These are phyloP conservation scores for Lasiosphaeria miniovina DNA, from an alignment of 495 filamentous ascomycete genomes.

Conservation along the genomic window DNA sequence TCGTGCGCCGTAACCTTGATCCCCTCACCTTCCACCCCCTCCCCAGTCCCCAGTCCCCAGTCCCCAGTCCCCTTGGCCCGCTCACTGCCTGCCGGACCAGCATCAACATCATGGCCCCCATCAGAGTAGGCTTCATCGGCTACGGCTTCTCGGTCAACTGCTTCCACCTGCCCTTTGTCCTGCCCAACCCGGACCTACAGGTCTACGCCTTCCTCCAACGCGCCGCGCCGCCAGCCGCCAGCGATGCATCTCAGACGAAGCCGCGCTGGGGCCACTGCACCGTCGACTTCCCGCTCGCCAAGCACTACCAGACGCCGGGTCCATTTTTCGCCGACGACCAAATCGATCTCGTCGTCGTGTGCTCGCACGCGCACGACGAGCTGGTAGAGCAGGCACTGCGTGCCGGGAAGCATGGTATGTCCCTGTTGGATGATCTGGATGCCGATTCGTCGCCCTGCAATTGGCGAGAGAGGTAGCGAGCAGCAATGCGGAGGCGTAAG, in stretches of 20 bases:
- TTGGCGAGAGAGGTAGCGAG: too few relatives aligned
- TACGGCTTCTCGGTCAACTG: slow-evolving; percentile 64
- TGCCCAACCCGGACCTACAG: slow-evolving; percentile 57
- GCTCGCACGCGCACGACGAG: slow-evolving; percentile 60
- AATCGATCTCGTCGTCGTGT: slow-evolving; percentile 64
- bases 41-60: too few relatives aligned
- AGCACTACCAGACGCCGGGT: slow-evolving; percentile 46
- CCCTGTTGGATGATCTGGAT: too few relatives aligned
- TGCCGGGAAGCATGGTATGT: slow-evolving; percentile 57
- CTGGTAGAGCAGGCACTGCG: slow-evolving; percentile 59
- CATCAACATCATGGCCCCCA: slow-evolving; percentile 17
- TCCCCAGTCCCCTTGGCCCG: too few relatives aligned
- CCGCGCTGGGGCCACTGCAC: slow-evolving; percentile 33
- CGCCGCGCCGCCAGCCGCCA: slow-evolving; percentile 21
- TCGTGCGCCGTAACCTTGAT: too few relatives aligned
- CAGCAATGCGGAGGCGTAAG: background rate
- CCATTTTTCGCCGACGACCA: slow-evolving; percentile 56
- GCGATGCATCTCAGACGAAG: background rate
- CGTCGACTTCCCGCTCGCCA: slow-evolving; percentile 33
- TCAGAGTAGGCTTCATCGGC: slow-evolving; percentile 36
- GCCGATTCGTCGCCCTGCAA: too few relatives aligned
- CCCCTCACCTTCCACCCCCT: too few relatives aligned
- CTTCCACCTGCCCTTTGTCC: slow-evolving; percentile 73
- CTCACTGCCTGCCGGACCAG: too few relatives aligned
- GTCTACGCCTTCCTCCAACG: slow-evolving; percentile 47